These are phyloP conservation scores for Aspergillus jensenii DNA, from an alignment of 2,329 filamentous ascomycete genomes.

Conservation along the genomic window DNA sequence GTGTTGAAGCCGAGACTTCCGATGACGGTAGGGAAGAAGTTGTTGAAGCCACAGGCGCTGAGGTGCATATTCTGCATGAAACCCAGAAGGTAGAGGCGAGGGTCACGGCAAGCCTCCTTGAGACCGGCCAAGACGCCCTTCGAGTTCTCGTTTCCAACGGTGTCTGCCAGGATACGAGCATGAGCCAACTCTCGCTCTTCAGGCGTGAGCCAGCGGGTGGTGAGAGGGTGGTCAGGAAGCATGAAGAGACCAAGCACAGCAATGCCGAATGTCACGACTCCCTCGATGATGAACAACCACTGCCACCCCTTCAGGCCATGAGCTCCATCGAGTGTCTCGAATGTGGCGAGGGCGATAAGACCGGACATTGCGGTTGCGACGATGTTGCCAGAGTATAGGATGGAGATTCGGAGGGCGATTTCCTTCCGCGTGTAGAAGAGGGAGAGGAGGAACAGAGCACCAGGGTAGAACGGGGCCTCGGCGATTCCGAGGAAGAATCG, in stretches of 20 bases:
- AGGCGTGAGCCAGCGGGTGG: neutral
- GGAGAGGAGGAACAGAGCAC: too few relatives aligned
- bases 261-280: too few relatives aligned
- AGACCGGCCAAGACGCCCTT: neutral
- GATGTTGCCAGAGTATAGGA: constrained; percentile 46
- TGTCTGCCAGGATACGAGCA: neutral
- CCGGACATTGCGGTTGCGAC: constrained; percentile 61
- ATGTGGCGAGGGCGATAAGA: constrained; percentile 39
- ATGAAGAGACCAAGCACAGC: too few relatives aligned
- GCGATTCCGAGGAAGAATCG: too few relatives aligned
- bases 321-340: neutral
- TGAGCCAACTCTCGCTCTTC: neutral
- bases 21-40: constrained; percentile 47
- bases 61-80: constrained; percentile 50
- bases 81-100: constrained; percentile 42
- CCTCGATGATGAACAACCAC: too few relatives aligned
- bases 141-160: neutral
- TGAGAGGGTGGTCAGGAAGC: too few relatives aligned
- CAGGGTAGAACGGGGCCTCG: too few relatives aligned
- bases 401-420: too few relatives aligned
- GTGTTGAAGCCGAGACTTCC: constrained; percentile 46
- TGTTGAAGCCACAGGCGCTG: constrained; percentile 45
- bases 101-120: constrained; percentile 26
- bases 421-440: too few relatives aligned
- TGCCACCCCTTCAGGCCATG: neutral